Base-by-base conservation (phyloP, 2,329 filamentous ascomycete species). In the Talaromyces sp. region DNA sequence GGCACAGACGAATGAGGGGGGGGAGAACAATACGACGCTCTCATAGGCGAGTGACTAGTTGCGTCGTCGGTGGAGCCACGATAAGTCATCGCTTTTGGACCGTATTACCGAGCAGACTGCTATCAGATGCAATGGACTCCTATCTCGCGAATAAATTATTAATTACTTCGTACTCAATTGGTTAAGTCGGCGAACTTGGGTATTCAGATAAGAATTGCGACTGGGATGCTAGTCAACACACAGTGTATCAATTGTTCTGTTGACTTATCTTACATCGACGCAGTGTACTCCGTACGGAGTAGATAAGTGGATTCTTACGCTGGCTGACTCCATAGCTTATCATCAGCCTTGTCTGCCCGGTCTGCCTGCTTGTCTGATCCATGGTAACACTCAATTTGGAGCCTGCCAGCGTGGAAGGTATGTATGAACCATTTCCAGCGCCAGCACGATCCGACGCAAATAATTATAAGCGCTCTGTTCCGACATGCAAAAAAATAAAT, bases 61-160 rank as follows among this genome's bases (percentile, higher is more conserved):
- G 48, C 23, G 21, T 50, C 42, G 35, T n/a, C 21, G 42, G 61
- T 58, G 61, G 55, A 54, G 44, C 60, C 60, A 35, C 61, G 61
- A 62, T 62, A 58, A 62, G 60, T 62, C 48, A 25, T 39, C 11
- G 35, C 21, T 25, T 40, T 55, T 55, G 50, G 50, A 55, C 33
- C 25, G 46, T 50, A 50, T 50, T 50, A 50, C 46, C 46, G 46
- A 50, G 46, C 46, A 50, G 44, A 12, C 12, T 23, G 16, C 39
- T 42, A 23, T 46, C 42, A 50, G 46, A 40, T 18, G 37, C n/a
- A n/a, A n/a, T n/a, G n/a, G n/a, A n/a, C n/a, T 44, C 14, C 46
- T 50, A 50, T 50, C 46, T 50, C 46, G 14, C 44, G 16, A 50
- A 28, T 28, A 1, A 31, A 50, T n/a, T 9, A 50, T 9, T 25